A percentile compares a stretch with the other conserved stretches of the same genome.
phyloP scores from a whole-genome alignment of 2,329 filamentous ascomycete species.

The Alternaria dauci region DNA sequence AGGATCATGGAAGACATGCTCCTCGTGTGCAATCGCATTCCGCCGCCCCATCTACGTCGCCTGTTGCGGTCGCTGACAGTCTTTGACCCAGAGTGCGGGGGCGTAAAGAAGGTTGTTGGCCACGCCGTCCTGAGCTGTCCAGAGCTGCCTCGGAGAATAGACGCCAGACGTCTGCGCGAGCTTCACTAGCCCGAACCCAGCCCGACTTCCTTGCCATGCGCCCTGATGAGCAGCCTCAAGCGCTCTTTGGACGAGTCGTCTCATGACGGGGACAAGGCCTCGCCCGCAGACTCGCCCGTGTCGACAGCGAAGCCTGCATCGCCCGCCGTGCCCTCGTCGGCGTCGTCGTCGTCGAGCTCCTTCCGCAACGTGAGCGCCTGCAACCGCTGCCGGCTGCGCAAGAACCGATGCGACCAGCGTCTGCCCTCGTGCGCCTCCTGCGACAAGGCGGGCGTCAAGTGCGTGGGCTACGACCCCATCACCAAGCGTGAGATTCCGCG shows the following conservation, averaged over 20 bases:
- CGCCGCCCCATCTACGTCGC: conserved; percentile 9
- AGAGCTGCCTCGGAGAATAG: conserved; percentile 1
- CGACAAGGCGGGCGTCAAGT: conserved; percentile 89
- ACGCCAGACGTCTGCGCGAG: conserved; percentile 9
- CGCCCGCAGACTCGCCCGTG: conserved; percentile 36
- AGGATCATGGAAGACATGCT: conserved; percentile 23
- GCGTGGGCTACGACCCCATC: conserved; percentile 95
- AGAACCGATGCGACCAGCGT: conserved; percentile 94
- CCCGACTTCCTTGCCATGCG: conserved; percentile 44
- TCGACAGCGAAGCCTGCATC: conserved; percentile 41
- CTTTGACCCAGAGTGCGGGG: conserved; percentile 30
- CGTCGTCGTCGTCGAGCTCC: conserved; percentile 46
- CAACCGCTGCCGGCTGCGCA: conserved; percentile 84
- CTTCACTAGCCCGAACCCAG: conserved; percentile 17
- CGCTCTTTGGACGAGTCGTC: conserved; percentile 50
- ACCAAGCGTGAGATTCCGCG: conserved; percentile 95
- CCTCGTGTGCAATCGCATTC: conserved; percentile 16
- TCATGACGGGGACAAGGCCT: conserved; percentile 44
- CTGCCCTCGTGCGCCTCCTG: conserved; percentile 90
- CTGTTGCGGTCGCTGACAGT: conserved; percentile 14
- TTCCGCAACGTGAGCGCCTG: conserved; percentile 80
- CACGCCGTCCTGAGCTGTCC: not conserved
- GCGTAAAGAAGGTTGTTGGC: conserved; percentile 11
- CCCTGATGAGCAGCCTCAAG: conserved; percentile 52
- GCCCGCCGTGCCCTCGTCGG: conserved; percentile 43